Evolutionary conservation across 2,329 filamentous ascomycete species (phyloP), one percentile per base, ranked within the genome.

Genomic region (Pseudofabraea citricarpa): DNA sequence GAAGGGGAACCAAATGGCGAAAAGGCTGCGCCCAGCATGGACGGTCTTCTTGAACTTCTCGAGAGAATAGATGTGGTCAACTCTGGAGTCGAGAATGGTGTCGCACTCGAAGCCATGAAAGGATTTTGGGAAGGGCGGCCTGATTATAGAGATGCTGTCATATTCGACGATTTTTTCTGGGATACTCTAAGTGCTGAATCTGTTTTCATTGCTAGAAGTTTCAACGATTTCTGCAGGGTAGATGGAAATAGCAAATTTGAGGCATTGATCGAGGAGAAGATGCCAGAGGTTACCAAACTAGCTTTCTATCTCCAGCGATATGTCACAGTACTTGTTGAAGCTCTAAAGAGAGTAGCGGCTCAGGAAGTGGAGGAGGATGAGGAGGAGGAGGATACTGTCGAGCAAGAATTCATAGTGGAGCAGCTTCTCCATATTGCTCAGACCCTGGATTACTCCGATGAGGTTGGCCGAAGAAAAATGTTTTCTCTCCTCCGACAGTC

Each of bases 361-460:
- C 69, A 77, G 44, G 73, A 75, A 18, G 70, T 68, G 1, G 74
- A 69, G 2, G 70, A 80, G 1, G 77, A 79, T 18, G 86, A 87
- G 5, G 75, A 73, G 4, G 86, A 90, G 47, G 87, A 94, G 56
- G 87, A 94, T 53, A 85, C 85, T 0, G 83, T 90, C 6, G 90
- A 96, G 61, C 84, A 90, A 55, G 91, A 97, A 64, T 98, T 98
- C 56, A 87, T 96, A 49, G 87, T 96, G 29, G 90, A 97, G 62
- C 94, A 98, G 61, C 74, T 98, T 45, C 80, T 98, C 26, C 86
- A 96, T 56, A 95, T 98, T 59, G 87, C 89, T 5, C 75, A 90
- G 47, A 94, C 88, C 1, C 77, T 97, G 40, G 93, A 98, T 65
- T 98, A 97, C 65, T 90, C 88, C n/a, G 93, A 98, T 60, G 93